Conservation (phyloP, 202 grass and related monocot genomes). For the Tripidium arundinaceum region DNA sequence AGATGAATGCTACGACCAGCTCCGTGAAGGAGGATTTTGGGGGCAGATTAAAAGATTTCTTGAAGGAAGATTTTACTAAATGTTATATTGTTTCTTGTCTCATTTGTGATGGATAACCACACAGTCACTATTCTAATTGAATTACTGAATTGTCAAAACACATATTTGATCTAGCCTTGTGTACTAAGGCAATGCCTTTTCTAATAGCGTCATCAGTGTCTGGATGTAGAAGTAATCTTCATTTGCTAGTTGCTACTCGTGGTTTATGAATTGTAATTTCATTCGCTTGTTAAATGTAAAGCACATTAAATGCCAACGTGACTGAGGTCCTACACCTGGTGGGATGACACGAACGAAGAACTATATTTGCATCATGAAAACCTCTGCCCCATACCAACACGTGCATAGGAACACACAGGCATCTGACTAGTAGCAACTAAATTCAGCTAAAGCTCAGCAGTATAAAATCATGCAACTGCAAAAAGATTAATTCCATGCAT, state of each 20-base stretch:
- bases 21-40: no score
- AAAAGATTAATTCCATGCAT: neutral
- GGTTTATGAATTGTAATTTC: neutral
- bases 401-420: neutral
- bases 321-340: neutral
- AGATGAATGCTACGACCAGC: no score
- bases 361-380: neutral
- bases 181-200: no score
- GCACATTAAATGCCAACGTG: neutral
- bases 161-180: no score
- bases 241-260: neutral
- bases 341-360: neutral
- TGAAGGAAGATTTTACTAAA: no score
- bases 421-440: neutral
- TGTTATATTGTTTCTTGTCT: no score
- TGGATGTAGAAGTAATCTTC: neutral
- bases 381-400: neutral
- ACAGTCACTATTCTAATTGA: no score
- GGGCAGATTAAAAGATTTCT: no score
- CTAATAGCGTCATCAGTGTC: neutral
- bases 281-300: neutral
- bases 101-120: no score
- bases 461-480: neutral
- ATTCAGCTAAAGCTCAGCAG: neutral
- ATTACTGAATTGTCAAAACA: conserved; percentile 1